Base-by-base conservation (phyloP, 352 stramenopile genomes). In the Stephanocyclus meneghinianus region DNA sequence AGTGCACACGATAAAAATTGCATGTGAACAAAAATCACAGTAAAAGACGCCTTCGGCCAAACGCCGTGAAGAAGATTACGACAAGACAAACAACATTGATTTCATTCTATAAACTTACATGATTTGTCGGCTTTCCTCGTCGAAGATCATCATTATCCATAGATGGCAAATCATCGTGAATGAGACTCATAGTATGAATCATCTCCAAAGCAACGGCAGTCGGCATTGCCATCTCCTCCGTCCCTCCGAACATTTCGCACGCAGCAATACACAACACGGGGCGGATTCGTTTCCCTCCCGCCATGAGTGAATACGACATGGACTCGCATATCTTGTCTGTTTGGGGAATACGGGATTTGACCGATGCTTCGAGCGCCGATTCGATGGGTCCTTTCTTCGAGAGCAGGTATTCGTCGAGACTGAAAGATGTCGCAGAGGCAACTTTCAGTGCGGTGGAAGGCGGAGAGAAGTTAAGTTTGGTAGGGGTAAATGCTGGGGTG, bases 151-250 rank as follows among this genome's bases (percentile, higher is more conserved):
- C 93, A 74, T 96, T 91, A 65, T 96, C 93, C 91, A 96, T 95
- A 47, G 75, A 77, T 2, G 93, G 93, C 64, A 96, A 85, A 88
- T 96, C 93, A 82, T 96, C 93, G 75, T 96, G 93, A 67, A 95
- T 96, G 18, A 96, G 84, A 79, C 84, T 93, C 93, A 96, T 96
- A 16, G 93, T 95, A 71, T 96, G 93, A 71, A 96, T 96, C 93
- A 96, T 96, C 84, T 96, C 93, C 42, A 95, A 73, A 32, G 89
- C 87, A 16, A 95, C 88, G 26, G 91, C 93, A 16, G 91, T 92
- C 29, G 91, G 90, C 81, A 96, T 95, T 29, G 91, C 90, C 10
- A 61, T 78, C 59, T 91, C 85, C 53, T 92, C 80, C 0, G 75
- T 86, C 26, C 87, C 92, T 29, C 84, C 85, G 64, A 95, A 93